phyloP scores from a whole-genome alignment of 768 basidiomycete species.

The Auriscalpium vulgare region DNA sequence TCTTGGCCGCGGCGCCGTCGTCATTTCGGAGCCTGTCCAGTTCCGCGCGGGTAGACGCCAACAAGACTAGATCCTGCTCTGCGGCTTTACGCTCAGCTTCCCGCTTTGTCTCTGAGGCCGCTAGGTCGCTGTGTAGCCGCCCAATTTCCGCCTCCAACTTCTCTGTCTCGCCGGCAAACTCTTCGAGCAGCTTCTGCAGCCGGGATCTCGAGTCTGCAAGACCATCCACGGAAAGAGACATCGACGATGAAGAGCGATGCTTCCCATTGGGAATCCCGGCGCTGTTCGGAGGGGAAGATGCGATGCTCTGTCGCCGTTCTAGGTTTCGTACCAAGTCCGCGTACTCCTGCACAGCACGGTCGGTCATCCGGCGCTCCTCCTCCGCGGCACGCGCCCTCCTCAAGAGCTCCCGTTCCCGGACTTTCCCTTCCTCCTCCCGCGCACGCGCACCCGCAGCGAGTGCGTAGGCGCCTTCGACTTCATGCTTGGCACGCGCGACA shows the following conservation, averaged over 20 bases:
- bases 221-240: slow-evolving; percentile 14
- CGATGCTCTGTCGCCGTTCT: slow-evolving; percentile 36
- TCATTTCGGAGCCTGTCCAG: slow-evolving; percentile 52
- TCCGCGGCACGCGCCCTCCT: slow-evolving; percentile 38
- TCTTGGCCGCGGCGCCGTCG: slow-evolving; percentile 69
- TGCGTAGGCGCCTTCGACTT: slow-evolving; percentile 46
- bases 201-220: slow-evolving; percentile 42
- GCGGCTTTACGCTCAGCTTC: slow-evolving; percentile 38
- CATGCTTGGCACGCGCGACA: slow-evolving; percentile 31
- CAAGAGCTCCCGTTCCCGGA: slow-evolving; percentile 42
- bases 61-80: slow-evolving; percentile 34
- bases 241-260: slow-evolving; percentile 2
- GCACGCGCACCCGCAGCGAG: slow-evolving; percentile 45
- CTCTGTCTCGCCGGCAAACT: slow-evolving; percentile 42
- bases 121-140: slow-evolving; percentile 37
- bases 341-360: slow-evolving; percentile 63
- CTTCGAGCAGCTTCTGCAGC: slow-evolving; percentile 39
- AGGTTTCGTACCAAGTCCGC: slow-evolving; percentile 65
- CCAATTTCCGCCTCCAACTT: slow-evolving; percentile 35
- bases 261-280: slow-evolving; percentile 4
- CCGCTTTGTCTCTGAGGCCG: slow-evolving; percentile 31
- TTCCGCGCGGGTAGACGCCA: slow-evolving; percentile 40
- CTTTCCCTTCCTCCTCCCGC: slow-evolving; percentile 44
- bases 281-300: slow-evolving; percentile 6
- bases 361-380: slow-evolving; percentile 54